phyloP scores from a whole-genome alignment of 1,284 basidiomycete species.

The Ceratobasidium sp. region DNA sequence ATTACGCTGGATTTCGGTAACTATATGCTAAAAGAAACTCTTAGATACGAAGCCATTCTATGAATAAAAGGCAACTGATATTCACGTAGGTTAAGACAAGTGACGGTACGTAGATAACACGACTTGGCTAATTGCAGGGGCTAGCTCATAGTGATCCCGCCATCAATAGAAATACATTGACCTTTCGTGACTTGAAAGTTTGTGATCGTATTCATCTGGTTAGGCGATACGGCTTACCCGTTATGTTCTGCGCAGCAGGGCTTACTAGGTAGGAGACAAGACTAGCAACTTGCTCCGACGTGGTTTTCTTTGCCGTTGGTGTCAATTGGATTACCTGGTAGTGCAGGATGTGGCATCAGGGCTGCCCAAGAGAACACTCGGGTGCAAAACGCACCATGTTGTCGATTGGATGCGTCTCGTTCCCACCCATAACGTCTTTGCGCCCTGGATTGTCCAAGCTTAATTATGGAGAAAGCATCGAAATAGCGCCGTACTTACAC shows the following conservation, averaged over 20 bases:
- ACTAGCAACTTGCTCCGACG: constrained; percentile 21
- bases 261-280: constrained; percentile 17
- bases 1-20: neutral
- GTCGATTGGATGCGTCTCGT: neutral
- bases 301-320: constrained; percentile 20
- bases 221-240: neutral
- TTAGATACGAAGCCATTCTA: no score
- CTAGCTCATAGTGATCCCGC: constrained; percentile 22
- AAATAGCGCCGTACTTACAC: constrained; percentile 6
- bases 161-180: constrained; percentile 32
- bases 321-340: constrained; percentile 6
- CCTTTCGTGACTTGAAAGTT: neutral
- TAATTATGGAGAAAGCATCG: neutral
- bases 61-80: no score
- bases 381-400: neutral
- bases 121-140: neutral
- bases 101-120: no score
- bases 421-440: constrained; percentile 15
- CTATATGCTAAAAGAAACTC: no score
- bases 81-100: no score
- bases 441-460: constrained; percentile 7
- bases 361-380: neutral
- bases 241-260: constrained; percentile 31
- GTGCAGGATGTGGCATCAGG: no score
- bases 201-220: no score